Conservation (phyloP, 148 eudicot species). For the Rhododendron ferrugineum region DNA sequence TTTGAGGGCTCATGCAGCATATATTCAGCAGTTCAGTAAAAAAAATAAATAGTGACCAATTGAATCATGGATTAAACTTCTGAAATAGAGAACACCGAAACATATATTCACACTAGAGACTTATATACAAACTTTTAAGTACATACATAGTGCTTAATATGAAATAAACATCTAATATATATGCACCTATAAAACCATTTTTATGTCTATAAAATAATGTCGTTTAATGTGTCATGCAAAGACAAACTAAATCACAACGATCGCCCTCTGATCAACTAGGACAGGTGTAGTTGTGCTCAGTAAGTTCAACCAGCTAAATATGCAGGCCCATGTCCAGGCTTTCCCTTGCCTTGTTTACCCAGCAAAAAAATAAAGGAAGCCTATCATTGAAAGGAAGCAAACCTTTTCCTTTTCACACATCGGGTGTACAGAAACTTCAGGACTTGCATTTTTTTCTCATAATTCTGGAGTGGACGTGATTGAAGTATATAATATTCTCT, state of each 20-base stretch:
- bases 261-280: background rate
- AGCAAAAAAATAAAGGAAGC: background rate
- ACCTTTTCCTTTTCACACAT: background rate
- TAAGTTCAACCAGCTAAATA: background rate
- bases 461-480: background rate
- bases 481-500: background rate
- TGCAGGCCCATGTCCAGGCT: background rate
- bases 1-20: background rate
- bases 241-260: background rate
- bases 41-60: background rate
- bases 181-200: background rate
- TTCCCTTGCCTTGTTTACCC: background rate
- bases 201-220: background rate
- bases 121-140: background rate
- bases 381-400: background rate
- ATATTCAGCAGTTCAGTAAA: background rate
- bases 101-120: background rate
- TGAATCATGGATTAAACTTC: background rate
- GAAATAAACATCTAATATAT: background rate
- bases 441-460: background rate
- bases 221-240: background rate
- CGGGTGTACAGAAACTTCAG: background rate
- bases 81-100: too few species aligned
- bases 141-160: background rate
- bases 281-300: background rate